A percentile compares a stretch with the other conserved stretches of the same genome.
Evolutionary conservation across 2,329 filamentous ascomycete species (phyloP).

Genomic region (Tothia fuscella): DNA sequence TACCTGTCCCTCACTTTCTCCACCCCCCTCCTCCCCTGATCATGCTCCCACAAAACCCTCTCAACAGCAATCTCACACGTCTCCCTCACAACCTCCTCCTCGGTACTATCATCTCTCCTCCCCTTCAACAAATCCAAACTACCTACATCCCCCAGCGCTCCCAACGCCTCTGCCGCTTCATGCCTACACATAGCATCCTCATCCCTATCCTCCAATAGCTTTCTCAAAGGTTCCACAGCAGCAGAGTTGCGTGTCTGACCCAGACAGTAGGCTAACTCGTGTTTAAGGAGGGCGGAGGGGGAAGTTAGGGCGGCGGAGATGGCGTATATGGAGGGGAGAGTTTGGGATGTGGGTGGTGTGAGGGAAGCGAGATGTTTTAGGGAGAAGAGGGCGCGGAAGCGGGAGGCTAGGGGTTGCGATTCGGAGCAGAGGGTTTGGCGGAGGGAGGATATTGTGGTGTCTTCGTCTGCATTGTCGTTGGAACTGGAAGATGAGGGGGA

Average conservation of each 20-base stretch:
- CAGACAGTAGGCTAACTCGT: constrained; percentile 93
- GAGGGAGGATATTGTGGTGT: constrained; percentile 45
- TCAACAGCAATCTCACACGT: constrained; percentile 96
- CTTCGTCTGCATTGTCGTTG: too few species aligned
- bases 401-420: constrained; percentile 66
- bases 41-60: constrained; percentile 82
- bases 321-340: constrained; percentile 56
- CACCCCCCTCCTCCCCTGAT: constrained; percentile 51
- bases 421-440: constrained; percentile 72
- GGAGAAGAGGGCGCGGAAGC: constrained; percentile 94
- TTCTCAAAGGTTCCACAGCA: constrained; percentile 59
- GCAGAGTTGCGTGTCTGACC: constrained; percentile 75
- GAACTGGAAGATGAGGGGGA: neutral
- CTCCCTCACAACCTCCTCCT: constrained; percentile 75
- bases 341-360: constrained; percentile 36
- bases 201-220: constrained; percentile 62
- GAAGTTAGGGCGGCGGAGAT: constrained; percentile 82
- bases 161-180: constrained; percentile 90
- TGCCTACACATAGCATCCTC: constrained; percentile 95
- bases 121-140: constrained; percentile 63
- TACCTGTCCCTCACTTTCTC: constrained; percentile 79
- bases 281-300: constrained; percentile 81
- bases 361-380: constrained; percentile 80
- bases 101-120: constrained; percentile 61
- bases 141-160: constrained; percentile 64